A percentile compares a stretch with the other conserved stretches of the same genome.
phyloP scores from a whole-genome alignment of 768 basidiomycete species.

The Baorangia bicolor region DNA sequence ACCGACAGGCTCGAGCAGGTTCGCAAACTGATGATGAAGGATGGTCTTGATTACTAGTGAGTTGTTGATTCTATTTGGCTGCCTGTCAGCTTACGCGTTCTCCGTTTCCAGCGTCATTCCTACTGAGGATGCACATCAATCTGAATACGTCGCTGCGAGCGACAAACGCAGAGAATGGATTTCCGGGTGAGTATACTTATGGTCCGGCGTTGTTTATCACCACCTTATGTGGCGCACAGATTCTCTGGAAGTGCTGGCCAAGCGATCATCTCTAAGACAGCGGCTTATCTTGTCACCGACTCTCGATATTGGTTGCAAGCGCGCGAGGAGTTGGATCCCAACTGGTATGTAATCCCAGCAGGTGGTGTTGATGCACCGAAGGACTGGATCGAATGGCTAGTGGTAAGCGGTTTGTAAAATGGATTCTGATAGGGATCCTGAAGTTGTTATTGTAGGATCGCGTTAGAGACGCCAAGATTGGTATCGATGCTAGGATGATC shows the following conservation, averaged over 20 bases:
- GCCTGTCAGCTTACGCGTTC: constrained; percentile 6
- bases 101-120: constrained; percentile 59
- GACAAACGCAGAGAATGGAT: constrained; percentile 81
- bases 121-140: constrained; percentile 79
- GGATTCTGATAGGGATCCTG: not conserved
- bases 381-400: constrained; percentile 81
- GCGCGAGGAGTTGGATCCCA: constrained; percentile 60
- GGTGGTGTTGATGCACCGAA: constrained; percentile 53
- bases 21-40: constrained; percentile 64
- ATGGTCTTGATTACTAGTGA: constrained; percentile 74
- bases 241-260: constrained; percentile 69
- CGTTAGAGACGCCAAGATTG: constrained; percentile 52
- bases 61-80: constrained; percentile 27
- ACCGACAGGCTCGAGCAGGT: constrained; percentile 57
- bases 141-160: constrained; percentile 74
- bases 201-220: constrained; percentile 26
- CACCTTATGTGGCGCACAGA: constrained; percentile 34
- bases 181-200: constrained; percentile 55
- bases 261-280: constrained; percentile 62
- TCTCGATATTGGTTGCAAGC: constrained; percentile 87
- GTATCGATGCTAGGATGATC: constrained; percentile 83
- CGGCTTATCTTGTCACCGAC: constrained; percentile 76
- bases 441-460: constrained; percentile 35
- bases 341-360: constrained; percentile 69
- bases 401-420: constrained; percentile 39